Base-by-base conservation (phyloP, 140 eudicot species). In the Erigeron philadelphicus region DNA sequence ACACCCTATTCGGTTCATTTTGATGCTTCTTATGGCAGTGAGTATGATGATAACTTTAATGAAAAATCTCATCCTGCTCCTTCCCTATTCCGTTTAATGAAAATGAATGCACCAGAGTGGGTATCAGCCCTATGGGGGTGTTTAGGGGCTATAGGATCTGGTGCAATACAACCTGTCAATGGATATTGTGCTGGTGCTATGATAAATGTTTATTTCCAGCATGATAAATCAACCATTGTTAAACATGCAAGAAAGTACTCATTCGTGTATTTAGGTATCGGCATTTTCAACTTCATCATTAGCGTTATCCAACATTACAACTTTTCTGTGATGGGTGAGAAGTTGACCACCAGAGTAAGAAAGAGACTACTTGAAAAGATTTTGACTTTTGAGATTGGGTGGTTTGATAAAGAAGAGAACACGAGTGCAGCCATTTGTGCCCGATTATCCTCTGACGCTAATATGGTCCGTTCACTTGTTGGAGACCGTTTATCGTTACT, bases 381-480 rank as follows among this genome's bases (percentile, higher is more conserved):
- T 12, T 59, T 88, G 84, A 85, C 85, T 23, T 88, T 88, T 56
- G 91, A 85, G 70, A 76, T 88, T 11, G 88, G 91, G 12, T 88
- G 95, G 95, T 88, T 75, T 52, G 95, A 88, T 70, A 80, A 61
- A 67, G 91, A 84, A 7, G 87, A 88, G 62, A 88, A 88, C 74
- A 88, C 95, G 8, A 85, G 95, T 65, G 95, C 91, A 19, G 91
- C 95, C 61, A 72, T 85, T 74, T 85, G 86, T 73, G 88, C 95
- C 68, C 72, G 86, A 35, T 70, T 87, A 60, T 84, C 90, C 47
- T 80, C 88, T 5, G 90, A 87, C 60, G 90, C 90, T 42, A 85
- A 81, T 70, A 81, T 79, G 87, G 91, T 88, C 8, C 85, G 88
- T 6, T 88, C 95, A 35, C 88, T 88, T 50, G 91, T 88, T 47